Base-by-base conservation (phyloP, 2,329 filamentous ascomycete species). In the Penicillium brevicompactum region DNA sequence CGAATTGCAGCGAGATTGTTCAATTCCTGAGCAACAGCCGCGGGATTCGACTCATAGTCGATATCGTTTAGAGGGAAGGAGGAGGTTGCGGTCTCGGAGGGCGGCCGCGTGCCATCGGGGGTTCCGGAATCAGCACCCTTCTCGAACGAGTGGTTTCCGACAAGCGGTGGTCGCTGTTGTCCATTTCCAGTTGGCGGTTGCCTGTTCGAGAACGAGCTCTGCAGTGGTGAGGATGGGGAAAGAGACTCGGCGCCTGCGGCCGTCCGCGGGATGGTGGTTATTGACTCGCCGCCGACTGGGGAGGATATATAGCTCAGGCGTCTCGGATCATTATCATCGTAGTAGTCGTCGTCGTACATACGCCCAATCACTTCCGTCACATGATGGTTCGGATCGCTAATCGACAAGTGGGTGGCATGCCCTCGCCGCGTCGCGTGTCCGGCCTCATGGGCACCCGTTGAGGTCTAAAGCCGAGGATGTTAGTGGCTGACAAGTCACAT, bases 361-460 rank as follows among this genome's bases (percentile, higher is more conserved):
- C 92, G 92, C 49, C 91, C 91, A 74, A 96, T 96, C 56, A 91
- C 89, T 74, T 96, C 92, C 53, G 92, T 96, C 71, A 96, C 91
- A 84, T 96, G 92, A 77, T 96, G 91, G 76, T 84, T 91, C 58
- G 92, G 89, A 76, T 96, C 92, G 74, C 90, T 94, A 73, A 96
- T 87, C 65, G 84, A 87, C 58, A 87, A 78, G 64, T 86, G 82
- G 59, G 84, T 79, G 63, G 76, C 77, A 76, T 87, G 85, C 63
- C 83, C 82, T 67, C 82, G 79, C 59, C 81, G 78, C 65, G 77
- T 74, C 64, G 81, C 75, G 74, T 82, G 82, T 68, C 71, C 74
- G 64, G 72, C 69, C 63, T 74, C 74, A 61, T 73, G 70, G 58
- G 69, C 66, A 57, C 68, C 70, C 55, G 68, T 71, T 67, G 76